Evolutionary conservation across 176 grass and related monocot genomes (phyloP).

Genomic region (Chrysopogon serrulatus): DNA sequence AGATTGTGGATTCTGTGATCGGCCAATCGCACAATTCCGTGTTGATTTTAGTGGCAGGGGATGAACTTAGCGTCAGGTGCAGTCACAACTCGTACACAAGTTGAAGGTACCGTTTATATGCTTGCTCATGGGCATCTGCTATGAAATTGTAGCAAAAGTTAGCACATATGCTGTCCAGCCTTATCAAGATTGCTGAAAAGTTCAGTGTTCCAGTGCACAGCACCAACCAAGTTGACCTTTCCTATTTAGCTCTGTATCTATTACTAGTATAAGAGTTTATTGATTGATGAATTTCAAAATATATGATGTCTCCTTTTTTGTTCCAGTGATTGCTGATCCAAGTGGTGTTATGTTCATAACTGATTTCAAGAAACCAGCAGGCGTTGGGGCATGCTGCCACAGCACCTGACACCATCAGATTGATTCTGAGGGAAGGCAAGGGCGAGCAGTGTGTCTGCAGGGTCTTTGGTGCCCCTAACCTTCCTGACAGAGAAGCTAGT

Average conservation of each 20-base stretch:
- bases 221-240: conserved; percentile 78
- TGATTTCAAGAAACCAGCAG: conserved; percentile 84
- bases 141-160: conserved; percentile 74
- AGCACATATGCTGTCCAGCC: conserved; percentile 82
- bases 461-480: conserved; percentile 92
- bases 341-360: conserved; percentile 83
- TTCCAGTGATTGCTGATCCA: conserved; percentile 82
- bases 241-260: neutral
- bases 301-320: neutral
- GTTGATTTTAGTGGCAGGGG: conserved; percentile 84
- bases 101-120: neutral
- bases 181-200: conserved; percentile 92
- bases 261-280: neutral
- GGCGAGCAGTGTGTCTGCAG: conserved; percentile 90
- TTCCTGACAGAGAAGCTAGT: conserved; percentile 88
- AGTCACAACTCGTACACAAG: neutral
- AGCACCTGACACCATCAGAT: conserved; percentile 22
- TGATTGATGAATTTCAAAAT: neutral
- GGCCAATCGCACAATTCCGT: conserved; percentile 53
- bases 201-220: conserved; percentile 90
- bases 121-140: conserved; percentile 19
- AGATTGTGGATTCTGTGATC: conserved; percentile 92
- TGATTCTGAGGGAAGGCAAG: conserved; percentile 96
- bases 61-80: conserved; percentile 85
- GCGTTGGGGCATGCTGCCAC: conserved; percentile 65